Conservation (phyloP, 345 rosid genomes). For the Lenwebbia sp. region DNA sequence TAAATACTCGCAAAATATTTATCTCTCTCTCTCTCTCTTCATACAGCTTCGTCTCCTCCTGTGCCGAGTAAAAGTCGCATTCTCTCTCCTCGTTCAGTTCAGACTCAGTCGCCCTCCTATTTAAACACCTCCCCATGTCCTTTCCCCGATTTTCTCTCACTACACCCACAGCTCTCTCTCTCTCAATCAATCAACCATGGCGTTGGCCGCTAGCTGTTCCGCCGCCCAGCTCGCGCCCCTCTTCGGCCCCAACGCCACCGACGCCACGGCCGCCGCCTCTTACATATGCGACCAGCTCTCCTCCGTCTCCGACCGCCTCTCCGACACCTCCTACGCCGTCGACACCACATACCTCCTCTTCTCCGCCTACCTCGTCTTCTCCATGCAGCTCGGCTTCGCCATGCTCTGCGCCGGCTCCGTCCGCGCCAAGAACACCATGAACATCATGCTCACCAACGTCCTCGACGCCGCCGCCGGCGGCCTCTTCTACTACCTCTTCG, state of each 20-base stretch:
- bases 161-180: background rate
- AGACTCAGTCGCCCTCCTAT: background rate
- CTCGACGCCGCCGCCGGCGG: constrained; percentile 92
- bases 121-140: background rate
- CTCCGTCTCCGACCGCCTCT: no score
- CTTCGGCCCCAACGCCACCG: constrained; percentile 49
- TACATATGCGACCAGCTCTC: constrained; percentile 43
- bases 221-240: constrained; percentile 21
- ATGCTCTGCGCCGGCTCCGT: constrained; percentile 98
- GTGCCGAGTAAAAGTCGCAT: background rate
- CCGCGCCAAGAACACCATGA: constrained; percentile 88
- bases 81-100: background rate
- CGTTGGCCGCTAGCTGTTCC: constrained; percentile 20
- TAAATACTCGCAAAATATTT: no score
- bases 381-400: constrained; percentile 94
- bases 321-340: constrained; percentile 51
- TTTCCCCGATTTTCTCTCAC: background rate
- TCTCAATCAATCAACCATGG: background rate
- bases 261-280: constrained; percentile 30
- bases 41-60: background rate
- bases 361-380: constrained; percentile 86
- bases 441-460: constrained; percentile 93
- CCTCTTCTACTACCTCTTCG: constrained; percentile 78
- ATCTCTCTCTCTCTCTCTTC: background rate
- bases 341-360: constrained; percentile 85